A percentile compares a stretch with the other conserved stretches of the same genome.
Conservation (phyloP, 73 alveolate genomes). For the Tetrahymena elliotti region DNA sequence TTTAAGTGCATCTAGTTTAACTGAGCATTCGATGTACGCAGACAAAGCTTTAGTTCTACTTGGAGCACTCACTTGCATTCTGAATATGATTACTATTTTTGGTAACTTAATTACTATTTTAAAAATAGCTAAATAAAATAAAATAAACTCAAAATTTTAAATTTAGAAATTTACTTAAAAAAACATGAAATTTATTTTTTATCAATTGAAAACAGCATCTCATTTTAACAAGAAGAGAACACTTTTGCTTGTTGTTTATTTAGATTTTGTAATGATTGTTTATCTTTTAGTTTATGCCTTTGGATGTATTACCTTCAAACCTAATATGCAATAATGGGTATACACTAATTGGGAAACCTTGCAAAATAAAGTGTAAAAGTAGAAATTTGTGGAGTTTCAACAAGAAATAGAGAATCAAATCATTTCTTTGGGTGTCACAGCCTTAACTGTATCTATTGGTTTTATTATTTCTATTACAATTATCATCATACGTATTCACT, state of each 20-base stretch:
- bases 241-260: not conserved
- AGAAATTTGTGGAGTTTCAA: not conserved
- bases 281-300: not conserved
- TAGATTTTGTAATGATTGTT: not conserved
- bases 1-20: not conserved
- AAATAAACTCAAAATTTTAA: not conserved
- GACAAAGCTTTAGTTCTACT: not conserved
- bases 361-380: not conserved
- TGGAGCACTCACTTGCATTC: not conserved
- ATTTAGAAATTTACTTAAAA: too few relatives aligned
- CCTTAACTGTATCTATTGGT: not conserved
- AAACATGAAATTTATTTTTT: not conserved
- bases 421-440: not conserved
- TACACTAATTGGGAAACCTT: not conserved
- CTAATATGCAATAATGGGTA: not conserved
- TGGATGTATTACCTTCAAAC: not conserved
- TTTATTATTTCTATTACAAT: not conserved
- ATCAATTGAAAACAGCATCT: not conserved
- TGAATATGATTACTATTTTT: not conserved
- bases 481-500: not conserved
- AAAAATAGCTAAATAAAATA: not conserved
- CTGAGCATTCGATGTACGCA: not conserved
- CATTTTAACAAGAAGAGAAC: not conserved
- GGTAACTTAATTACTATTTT: not conserved
- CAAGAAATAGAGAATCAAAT: not conserved